These are phyloP conservation scores for Ilyonectria sp. DNA, from an alignment of 2,329 filamentous ascomycete species.

Conservation along the genomic window DNA sequence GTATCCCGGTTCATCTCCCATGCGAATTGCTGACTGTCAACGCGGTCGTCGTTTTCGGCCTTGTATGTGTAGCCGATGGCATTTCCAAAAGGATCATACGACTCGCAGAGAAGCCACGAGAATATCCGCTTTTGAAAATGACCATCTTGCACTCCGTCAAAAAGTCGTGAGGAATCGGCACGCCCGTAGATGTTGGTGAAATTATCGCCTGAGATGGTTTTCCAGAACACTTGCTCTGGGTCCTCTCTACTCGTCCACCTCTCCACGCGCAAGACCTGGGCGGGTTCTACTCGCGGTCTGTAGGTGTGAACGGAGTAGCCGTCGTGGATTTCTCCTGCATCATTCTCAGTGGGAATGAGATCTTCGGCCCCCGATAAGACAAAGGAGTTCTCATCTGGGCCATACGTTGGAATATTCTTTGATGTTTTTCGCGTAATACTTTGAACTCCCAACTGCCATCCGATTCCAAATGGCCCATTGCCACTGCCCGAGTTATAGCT, in stretches of 20 bases:
- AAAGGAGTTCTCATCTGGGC: conserved; percentile 44
- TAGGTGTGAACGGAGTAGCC: not conserved
- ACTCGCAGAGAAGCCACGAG: conserved; percentile 42
- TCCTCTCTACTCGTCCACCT: conserved; percentile 8
- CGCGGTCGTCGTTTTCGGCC: conserved; percentile 34
- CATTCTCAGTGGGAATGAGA: conserved; percentile 45
- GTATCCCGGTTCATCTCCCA: not conserved
- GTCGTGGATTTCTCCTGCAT: not conserved
- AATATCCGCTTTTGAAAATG: conserved; percentile 34
- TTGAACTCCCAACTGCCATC: conserved; percentile 43
- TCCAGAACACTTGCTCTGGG: not conserved
- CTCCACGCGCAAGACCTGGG: not conserved
- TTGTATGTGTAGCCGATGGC: conserved; percentile 39
- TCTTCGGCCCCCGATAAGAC: conserved; percentile 44
- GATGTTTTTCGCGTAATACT: conserved; percentile 45
- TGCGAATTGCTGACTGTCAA: not conserved
- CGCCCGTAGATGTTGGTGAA: conserved; percentile 27
- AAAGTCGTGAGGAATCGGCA: conserved; percentile 20
- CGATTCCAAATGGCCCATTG: conserved; percentile 49
- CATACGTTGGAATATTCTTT: conserved; percentile 45
- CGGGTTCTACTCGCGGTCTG: not conserved
- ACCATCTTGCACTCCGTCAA: not conserved
- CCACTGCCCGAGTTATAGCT: conserved; percentile 48
- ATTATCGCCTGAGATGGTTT: not conserved
- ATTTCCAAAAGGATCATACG: conserved; percentile 45